phyloP scores from a whole-genome alignment of 805 yeast species.

The Metschnikowia proteae region DNA sequence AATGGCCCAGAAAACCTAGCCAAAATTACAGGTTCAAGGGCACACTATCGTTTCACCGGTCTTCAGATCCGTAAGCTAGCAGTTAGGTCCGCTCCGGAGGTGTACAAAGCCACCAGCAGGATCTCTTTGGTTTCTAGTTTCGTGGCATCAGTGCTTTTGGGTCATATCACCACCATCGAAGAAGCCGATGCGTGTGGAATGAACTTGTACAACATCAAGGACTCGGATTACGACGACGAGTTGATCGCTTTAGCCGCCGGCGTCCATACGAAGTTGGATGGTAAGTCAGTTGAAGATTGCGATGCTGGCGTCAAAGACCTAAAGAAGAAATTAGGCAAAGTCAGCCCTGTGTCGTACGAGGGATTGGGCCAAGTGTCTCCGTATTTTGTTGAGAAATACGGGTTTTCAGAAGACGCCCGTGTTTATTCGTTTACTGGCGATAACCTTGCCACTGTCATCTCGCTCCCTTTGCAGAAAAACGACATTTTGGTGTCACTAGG shows the following conservation, averaged over 20 bases:
- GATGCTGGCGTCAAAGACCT: conserved; percentile 38
- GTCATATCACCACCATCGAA: conserved; percentile 62
- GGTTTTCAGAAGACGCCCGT: conserved; percentile 53
- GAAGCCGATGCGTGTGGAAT: conserved; percentile 91
- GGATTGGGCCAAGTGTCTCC: conserved; percentile 50
- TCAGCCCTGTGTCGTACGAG: conserved; percentile 48
- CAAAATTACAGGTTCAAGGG: conserved; percentile 73
- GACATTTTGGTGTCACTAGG: conserved; percentile 83
- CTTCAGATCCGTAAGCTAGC: conserved; percentile 80
- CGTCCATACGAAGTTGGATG: conserved; percentile 43
- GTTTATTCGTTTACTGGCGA: conserved; percentile 86
- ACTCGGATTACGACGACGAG: conserved; percentile 51
- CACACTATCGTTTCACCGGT: conserved; percentile 88
- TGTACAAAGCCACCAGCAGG: conserved; percentile 53
- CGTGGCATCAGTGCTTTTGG: conserved; percentile 66
- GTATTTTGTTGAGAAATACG: conserved; percentile 64
- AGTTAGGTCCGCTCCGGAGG: conserved; percentile 46
- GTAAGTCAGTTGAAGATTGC: conserved; percentile 19
- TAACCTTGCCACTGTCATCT: conserved; percentile 81
- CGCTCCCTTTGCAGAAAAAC: conserved; percentile 71
- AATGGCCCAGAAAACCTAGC: conserved; percentile 64
- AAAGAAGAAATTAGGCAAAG: conserved; percentile 49
- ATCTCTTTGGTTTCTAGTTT: conserved; percentile 79
- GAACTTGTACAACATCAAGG: conserved; percentile 75
- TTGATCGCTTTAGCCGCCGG: conserved; percentile 56